A percentile compares a stretch with the other conserved stretches of the same genome.
These are phyloP conservation scores for Leptodontidium sp. DNA, from an alignment of 2,329 filamentous ascomycete species.

Conservation along the genomic window DNA sequence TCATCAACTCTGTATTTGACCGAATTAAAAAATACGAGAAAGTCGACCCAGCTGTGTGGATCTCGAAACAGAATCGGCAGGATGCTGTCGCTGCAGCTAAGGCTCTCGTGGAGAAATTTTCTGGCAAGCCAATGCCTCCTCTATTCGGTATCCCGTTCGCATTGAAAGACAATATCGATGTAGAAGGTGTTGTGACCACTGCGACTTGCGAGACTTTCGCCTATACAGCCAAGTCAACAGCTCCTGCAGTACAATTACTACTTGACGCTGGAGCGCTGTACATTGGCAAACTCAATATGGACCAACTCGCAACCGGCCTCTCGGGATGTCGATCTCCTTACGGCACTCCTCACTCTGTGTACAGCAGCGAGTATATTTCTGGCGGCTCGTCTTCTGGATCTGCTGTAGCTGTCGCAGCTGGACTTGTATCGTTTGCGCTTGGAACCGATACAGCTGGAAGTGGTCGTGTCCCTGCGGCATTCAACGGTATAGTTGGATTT, in stretches of 20 bases:
- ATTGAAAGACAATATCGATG: conserved; percentile 64
- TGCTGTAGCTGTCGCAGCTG: conserved; percentile 59
- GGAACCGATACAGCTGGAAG: conserved; percentile 62
- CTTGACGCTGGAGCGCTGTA: conserved; percentile 61
- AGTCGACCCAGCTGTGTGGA: conserved; percentile 60
- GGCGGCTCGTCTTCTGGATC: conserved; percentile 63
- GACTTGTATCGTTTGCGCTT: conserved; percentile 60
- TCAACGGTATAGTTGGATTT: conserved; percentile 58
- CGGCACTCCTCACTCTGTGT: conserved; percentile 62
- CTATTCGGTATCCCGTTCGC: conserved; percentile 65
- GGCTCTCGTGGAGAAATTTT: conserved; percentile 51
- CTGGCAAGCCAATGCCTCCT: conserved; percentile 55
- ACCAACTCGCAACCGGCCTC: conserved; percentile 69
- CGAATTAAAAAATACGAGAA: conserved; percentile 58
- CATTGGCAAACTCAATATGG: conserved; percentile 66
- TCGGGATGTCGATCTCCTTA: conserved; percentile 66
- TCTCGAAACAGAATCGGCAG: conserved; percentile 51
- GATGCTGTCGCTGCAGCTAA: conserved; percentile 52
- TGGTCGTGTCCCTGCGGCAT: conserved; percentile 57
- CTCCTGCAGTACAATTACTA: conserved; percentile 56
- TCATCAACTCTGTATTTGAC: conserved; percentile 54
- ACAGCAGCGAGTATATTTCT: conserved; percentile 57
- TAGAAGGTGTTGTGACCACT: conserved; percentile 59
- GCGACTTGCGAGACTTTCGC: conserved; percentile 59
- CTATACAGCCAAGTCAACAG: conserved; percentile 55